Percentiles rank a stretch among this genome's conserved stretches.
These are phyloP conservation scores for Conringia planisiliqua DNA, from an alignment of 345 rosid genomes.

Conservation along the genomic window DNA sequence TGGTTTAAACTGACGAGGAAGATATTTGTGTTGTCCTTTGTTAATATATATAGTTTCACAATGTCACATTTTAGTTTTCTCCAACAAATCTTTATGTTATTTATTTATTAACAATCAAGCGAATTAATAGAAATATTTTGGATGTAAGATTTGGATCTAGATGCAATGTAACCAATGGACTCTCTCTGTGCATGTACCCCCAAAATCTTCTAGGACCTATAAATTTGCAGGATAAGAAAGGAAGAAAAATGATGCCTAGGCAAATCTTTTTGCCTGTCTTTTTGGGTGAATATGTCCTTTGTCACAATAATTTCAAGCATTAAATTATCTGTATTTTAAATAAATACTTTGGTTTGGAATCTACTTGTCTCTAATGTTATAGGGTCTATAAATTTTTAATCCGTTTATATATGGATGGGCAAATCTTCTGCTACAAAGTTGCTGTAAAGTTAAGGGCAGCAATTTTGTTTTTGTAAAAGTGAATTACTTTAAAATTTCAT, in stretches of 20 bases:
- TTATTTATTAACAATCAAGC: neutral
- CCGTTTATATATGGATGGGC: neutral
- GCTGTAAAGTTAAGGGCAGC: slow-evolving; percentile 34
- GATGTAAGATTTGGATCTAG: slow-evolving; percentile 14
- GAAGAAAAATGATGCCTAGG: slow-evolving; percentile 36
- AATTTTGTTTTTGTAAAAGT: slow-evolving; percentile 19
- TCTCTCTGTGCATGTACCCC: neutral
- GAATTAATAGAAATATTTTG: neutral
- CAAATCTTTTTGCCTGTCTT: slow-evolving; percentile 29
- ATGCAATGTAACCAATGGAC: slow-evolving; percentile 22
- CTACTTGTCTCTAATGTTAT: slow-evolving; percentile 27
- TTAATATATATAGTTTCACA: neutral
- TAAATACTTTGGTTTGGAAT: neutral
- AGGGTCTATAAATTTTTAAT: slow-evolving; percentile 24
- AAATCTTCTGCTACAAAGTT: slow-evolving; percentile 34
- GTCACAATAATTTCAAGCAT: slow-evolving; percentile 25
- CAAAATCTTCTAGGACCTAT: slow-evolving; percentile 20
- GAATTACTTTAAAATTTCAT: slow-evolving; percentile 12
- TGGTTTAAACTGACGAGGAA: slow-evolving; percentile 20
- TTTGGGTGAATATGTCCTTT: slow-evolving; percentile 19
- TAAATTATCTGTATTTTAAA: neutral
- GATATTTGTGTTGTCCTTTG: slow-evolving; percentile 19
- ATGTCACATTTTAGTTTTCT: neutral
- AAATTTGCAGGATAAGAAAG: slow-evolving; percentile 8
- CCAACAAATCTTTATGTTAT: neutral